These are phyloP conservation scores for Mrakia gelida DNA, from an alignment of 768 basidiomycete species.

Conservation along the genomic window DNA sequence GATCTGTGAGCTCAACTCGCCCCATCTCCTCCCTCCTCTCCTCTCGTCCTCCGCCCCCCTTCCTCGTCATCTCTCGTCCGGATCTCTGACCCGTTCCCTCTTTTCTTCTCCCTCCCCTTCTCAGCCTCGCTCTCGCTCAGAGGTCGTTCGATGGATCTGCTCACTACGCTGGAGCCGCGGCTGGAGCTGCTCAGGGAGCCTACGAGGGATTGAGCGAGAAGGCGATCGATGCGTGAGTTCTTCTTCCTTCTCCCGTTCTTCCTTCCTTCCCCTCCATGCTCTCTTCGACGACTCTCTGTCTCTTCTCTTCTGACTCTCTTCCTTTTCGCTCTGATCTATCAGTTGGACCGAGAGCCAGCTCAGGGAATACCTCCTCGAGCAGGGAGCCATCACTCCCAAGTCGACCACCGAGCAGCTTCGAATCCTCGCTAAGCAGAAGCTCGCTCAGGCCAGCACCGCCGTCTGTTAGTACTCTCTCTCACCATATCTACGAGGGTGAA, in stretches of 20 bases:
- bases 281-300: not conserved
- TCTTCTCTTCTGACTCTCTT: not conserved
- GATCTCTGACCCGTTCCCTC: not conserved
- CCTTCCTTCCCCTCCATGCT: not conserved
- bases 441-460: constrained; percentile 49
- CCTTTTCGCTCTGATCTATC: not conserved
- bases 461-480: constrained; percentile 39
- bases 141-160: constrained; percentile 13
- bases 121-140: constrained; percentile 31
- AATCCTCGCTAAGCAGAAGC: constrained; percentile 65
- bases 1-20: constrained; percentile 18
- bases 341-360: constrained; percentile 78
- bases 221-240: constrained; percentile 24
- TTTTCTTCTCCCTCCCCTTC: not conserved
- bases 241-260: not conserved
- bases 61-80: not conserved
- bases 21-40: not conserved
- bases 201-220: constrained; percentile 32
- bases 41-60: not conserved
- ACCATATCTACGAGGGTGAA: not conserved
- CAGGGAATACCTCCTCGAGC: constrained; percentile 75
- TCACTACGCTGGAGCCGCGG: constrained; percentile 26
- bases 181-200: constrained; percentile 27
- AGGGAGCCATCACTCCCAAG: constrained; percentile 77
- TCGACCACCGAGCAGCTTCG: constrained; percentile 75